Percentiles rank a stretch among this genome's conserved stretches.
phyloP scores from a whole-genome alignment of 164 flowering plant species.

The Annona squamosa region DNA sequence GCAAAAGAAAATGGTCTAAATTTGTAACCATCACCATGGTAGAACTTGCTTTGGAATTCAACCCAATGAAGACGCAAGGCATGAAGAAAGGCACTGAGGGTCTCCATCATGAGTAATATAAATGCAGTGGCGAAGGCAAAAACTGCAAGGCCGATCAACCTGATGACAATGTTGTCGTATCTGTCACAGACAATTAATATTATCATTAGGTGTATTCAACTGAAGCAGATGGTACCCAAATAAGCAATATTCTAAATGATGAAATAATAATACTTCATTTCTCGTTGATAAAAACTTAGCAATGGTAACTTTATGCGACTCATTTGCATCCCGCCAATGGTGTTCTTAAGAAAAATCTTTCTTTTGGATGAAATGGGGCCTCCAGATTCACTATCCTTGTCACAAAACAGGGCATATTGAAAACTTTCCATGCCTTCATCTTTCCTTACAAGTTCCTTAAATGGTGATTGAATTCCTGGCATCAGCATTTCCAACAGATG shows the following conservation, averaged over 20 bases:
- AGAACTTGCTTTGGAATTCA: constrained; percentile 80
- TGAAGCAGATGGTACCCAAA: not conserved
- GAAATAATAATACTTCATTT: no score
- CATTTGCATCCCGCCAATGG: not conserved
- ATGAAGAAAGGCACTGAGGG: constrained; percentile 88
- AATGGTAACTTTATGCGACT: not conserved
- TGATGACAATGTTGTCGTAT: constrained; percentile 59
- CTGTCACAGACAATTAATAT: constrained; percentile 30
- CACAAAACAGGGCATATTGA: no score
- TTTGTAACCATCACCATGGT: constrained; percentile 87
- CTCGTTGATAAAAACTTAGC: not conserved
- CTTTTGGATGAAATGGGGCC: no score
- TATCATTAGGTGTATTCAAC: not conserved
- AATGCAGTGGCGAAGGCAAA: constrained; percentile 87
- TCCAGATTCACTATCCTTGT: no score
- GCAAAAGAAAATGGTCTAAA: constrained; percentile 83
- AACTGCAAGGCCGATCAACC: constrained; percentile 62
- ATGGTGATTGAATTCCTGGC: no score
- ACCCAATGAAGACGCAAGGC: constrained; percentile 98
- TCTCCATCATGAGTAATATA: constrained; percentile 88
- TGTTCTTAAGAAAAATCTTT: no score
- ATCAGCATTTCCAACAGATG: no score
- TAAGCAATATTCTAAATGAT: not conserved
- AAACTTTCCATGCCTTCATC: no score
- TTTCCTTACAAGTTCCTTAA: no score